Evolutionary conservation across 495 filamentous ascomycete genomes (phyloP).

Genomic region (Cercophora scortea): DNA sequence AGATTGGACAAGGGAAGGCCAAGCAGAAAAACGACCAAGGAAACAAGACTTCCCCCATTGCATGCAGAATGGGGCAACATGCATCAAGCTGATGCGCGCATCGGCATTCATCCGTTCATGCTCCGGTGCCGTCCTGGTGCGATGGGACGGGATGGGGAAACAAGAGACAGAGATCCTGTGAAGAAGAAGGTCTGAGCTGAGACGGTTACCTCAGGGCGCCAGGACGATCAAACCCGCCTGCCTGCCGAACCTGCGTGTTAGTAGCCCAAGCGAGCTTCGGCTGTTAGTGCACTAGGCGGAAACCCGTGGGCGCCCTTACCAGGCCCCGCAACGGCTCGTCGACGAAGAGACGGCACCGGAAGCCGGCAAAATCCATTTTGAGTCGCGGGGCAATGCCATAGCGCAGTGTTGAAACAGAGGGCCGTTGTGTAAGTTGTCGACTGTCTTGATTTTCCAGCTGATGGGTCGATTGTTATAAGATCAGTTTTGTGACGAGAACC

Average conservation of each 20-base stretch:
- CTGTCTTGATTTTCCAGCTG: too few relatives aligned
- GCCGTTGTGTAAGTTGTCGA: neutral
- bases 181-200: slow-evolving; percentile 9
- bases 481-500: too few relatives aligned
- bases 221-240: slow-evolving; percentile 14
- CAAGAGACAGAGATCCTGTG: slow-evolving; percentile 9
- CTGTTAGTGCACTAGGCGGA: neutral
- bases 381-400: neutral
- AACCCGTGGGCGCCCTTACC: too few relatives aligned
- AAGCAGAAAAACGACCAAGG: neutral
- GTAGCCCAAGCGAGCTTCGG: neutral
- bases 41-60: neutral
- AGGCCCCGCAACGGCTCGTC: neutral
- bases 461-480: too few relatives aligned
- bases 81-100: slow-evolving; percentile 6
- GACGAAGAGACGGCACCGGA: neutral
- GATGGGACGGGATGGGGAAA: slow-evolving; percentile 3
- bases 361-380: slow-evolving; percentile 1
- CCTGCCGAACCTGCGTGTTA: slow-evolving; percentile 3
- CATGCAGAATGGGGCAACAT: neutral
- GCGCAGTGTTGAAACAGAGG: slow-evolving; percentile 5
- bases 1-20: too few relatives aligned
- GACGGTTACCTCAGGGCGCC: slow-evolving; percentile 7
- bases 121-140: slow-evolving; percentile 6
- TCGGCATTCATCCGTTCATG: slow-evolving; percentile 15